These are phyloP conservation scores for Trifolium dubium DNA, from an alignment of 306 rosid genomes.

Conservation along the genomic window DNA sequence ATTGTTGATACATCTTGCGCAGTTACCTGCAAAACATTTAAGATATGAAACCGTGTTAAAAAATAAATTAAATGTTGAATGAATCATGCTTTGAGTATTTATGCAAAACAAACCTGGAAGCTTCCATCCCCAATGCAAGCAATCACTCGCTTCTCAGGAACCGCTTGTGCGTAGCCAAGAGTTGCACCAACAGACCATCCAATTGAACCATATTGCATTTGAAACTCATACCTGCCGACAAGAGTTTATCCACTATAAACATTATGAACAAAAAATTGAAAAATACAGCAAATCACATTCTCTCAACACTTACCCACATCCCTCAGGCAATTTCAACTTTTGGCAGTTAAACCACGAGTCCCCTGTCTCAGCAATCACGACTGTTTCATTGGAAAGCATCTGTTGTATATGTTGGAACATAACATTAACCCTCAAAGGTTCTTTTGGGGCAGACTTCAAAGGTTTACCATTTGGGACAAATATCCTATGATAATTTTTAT, in stretches of 20 bases:
- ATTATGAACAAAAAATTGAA: neutral
- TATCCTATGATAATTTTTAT: constrained; percentile 81
- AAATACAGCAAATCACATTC: neutral
- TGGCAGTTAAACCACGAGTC: constrained; percentile 97
- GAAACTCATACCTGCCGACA: constrained; percentile 76
- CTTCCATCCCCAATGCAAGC: constrained; percentile 94
- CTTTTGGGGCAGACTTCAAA: constrained; percentile 52
- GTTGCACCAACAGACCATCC: constrained; percentile 98
- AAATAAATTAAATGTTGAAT: neutral
- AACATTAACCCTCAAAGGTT: constrained; percentile 82
- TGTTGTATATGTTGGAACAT: constrained; percentile 77
- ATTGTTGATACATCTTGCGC: constrained; percentile 86
- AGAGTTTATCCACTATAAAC: neutral
- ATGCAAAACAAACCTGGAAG: constrained; percentile 69
- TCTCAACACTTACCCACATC: constrained; percentile 68
- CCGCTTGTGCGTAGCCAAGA: constrained; percentile 93
- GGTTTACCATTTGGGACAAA: constrained; percentile 74
- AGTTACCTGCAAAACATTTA: constrained; percentile 58
- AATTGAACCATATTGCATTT: constrained; percentile 91
- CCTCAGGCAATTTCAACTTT: constrained; percentile 78
- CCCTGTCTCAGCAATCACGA: constrained; percentile 88
- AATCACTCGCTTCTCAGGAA: constrained; percentile 79
- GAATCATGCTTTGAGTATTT: neutral
- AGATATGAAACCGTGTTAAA: neutral
- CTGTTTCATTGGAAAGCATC: constrained; percentile 63